Evolutionary conservation across 1,284 basidiomycete species (phyloP), one percentile per base, ranked within the genome.

Genomic region (Naganishia albida): DNA sequence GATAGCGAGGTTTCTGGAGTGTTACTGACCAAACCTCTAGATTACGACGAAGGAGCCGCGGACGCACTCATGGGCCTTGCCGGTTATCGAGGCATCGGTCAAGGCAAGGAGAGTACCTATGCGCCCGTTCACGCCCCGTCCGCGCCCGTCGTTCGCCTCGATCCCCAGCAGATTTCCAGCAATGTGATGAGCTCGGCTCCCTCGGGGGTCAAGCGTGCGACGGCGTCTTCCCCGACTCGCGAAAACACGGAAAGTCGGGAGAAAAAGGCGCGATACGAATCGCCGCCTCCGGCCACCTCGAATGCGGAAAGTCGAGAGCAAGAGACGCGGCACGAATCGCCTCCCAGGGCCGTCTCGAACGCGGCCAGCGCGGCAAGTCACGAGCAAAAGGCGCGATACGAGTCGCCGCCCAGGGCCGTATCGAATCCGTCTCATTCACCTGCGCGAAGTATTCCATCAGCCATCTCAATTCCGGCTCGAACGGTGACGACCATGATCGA

Each of bases 21-120:
- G 55, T 56, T 10, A 34, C 28, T 51, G 38, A 34, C 49, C 34
- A 23, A n/a, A 15, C 42, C 2, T 23, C 25, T 56, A 79, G 78
- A 80, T 56, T 80, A 80, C 63, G 78, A 80, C 69, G 78, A 78
- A 68, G 75, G 77, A 12, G 75, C 75, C 15, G 75, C 73, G 20
- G 77, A 78, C 63, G 78, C 78, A 40, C 69, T 80, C 20, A 77
- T 80, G 77, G 70, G 72, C 18, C 69, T 78, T n/a, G 74, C 75
- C 53, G 73, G 75, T 3, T 75, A 77, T 65, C 72, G 74, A 42
- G 70, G 72, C 7, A 62, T 71, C 7, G 65, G 64, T 23, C 52
- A 50, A 40, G 54, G 54, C 28, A 64, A 64, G 23, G 66, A 55
- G 13, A 43, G 53, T 43, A 46, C 55, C 2, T 56, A 64, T 53